Evolutionary conservation across 1,284 basidiomycete genomes (phyloP).

Genomic region (Athelia psychrophila): DNA sequence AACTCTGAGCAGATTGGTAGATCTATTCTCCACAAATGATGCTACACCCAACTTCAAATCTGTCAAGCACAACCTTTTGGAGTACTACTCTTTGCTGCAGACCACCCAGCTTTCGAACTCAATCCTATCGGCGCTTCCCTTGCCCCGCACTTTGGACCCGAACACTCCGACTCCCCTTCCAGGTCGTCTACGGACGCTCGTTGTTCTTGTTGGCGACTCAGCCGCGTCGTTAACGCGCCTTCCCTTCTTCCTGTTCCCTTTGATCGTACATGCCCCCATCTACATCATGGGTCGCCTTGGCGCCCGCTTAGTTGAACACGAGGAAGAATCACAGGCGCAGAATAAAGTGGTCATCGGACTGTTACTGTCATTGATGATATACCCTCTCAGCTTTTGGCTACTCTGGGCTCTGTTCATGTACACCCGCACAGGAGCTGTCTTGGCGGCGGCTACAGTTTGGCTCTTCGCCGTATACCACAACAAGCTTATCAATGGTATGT

Average conservation of each 20-base stretch:
- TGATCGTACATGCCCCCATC: conserved; percentile 79
- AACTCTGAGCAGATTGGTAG: conserved; percentile 53
- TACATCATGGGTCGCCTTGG: conserved; percentile 79
- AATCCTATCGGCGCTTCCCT: conserved; percentile 74
- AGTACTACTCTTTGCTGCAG: conserved; percentile 86
- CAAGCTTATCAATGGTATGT: conserved; percentile 69
- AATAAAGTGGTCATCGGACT: conserved; percentile 88
- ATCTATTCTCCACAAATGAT: conserved; percentile 74
- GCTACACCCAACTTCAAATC: conserved; percentile 56
- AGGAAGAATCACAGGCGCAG: conserved; percentile 91
- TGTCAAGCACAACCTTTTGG: conserved; percentile 70
- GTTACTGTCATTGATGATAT: conserved; percentile 65
- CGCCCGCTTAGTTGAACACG: conserved; percentile 75
- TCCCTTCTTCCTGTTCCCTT: conserved; percentile 85
- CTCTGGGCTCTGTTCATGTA: conserved; percentile 80
- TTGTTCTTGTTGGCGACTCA: conserved; percentile 75
- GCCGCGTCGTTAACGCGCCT: conserved; percentile 67
- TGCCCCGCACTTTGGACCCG: conserved; percentile 80
- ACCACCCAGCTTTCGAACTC: conserved; percentile 81
- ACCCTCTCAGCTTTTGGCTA: conserved; percentile 79
- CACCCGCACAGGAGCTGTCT: conserved; percentile 51
- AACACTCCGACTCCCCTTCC: conserved; percentile 70
- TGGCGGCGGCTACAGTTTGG: conserved; percentile 58
- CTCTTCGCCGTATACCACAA: conserved; percentile 81
- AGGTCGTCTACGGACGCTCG: conserved; percentile 77